Percentiles rank a stretch among this genome's conserved stretches.
Evolutionary conservation across 2,329 filamentous ascomycete genomes (phyloP).

Genomic region (Trichoderma koningii): DNA sequence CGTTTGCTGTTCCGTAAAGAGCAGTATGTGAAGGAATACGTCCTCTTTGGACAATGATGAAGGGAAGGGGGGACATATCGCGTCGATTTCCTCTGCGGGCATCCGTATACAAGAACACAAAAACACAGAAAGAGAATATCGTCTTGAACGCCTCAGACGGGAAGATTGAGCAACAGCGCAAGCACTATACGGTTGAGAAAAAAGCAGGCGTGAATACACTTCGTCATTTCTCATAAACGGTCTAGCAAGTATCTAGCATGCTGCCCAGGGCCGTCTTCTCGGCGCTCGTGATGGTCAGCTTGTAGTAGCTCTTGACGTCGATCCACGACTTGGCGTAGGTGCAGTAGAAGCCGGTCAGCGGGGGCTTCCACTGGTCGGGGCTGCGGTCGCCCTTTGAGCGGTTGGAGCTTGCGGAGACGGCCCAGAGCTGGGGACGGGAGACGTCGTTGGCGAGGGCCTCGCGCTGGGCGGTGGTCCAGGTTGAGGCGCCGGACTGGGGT

Average conservation of each 20-base stretch:
- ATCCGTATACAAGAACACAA: neutral
- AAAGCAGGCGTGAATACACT: neutral
- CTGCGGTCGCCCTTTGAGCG: slow-evolving; percentile 70
- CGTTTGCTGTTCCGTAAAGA: neutral
- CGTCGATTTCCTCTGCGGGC: neutral
- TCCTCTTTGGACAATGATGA: neutral
- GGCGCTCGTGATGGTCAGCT: slow-evolving; percentile 66
- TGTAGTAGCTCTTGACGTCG: slow-evolving; percentile 73
- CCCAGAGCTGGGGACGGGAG: slow-evolving; percentile 72
- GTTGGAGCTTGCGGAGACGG: slow-evolving; percentile 78
- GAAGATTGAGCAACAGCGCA: neutral
- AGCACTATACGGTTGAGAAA: neutral
- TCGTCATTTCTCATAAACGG: neutral
- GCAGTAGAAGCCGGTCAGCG: slow-evolving; percentile 70
- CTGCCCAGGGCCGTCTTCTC: slow-evolving; percentile 69
- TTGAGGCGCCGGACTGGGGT: slow-evolving; percentile 65
- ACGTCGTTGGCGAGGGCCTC: slow-evolving; percentile 77
- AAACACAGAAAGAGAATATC: too few species aligned
- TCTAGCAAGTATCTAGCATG: slow-evolving; percentile 40
- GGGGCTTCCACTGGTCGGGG: slow-evolving; percentile 76
- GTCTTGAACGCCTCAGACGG: neutral
- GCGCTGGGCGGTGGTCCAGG: slow-evolving; percentile 70
- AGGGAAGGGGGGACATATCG: neutral
- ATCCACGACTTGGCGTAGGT: slow-evolving; percentile 77
- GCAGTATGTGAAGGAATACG: neutral